Conservation (phyloP, 31 red algal genomes). For the Odonthalia washingtoniensis region DNA sequence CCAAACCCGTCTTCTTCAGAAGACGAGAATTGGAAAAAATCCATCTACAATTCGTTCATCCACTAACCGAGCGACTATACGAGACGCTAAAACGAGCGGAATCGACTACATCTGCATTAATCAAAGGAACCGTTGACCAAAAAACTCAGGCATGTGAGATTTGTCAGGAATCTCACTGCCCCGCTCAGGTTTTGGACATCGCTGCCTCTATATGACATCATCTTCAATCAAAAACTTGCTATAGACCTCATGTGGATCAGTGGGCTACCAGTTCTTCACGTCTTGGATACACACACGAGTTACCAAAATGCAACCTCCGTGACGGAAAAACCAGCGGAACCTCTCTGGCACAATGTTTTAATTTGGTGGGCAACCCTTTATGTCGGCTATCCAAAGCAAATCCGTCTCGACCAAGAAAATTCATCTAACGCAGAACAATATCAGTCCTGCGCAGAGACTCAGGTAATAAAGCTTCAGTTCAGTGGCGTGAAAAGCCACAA, state of each 20-base stretch:
- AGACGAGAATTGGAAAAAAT: no score
- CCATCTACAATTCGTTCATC: no score
- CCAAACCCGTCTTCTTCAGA: no score
- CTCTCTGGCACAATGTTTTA: not conserved
- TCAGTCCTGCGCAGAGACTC: not conserved
- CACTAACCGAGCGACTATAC: no score
- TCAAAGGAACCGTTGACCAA: no score
- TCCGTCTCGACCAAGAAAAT: not conserved
- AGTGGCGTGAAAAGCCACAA: not conserved
- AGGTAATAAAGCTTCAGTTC: not conserved
- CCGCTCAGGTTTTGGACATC: constrained; percentile 1
- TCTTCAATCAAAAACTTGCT: constrained; percentile 42
- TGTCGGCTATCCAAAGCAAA: not conserved
- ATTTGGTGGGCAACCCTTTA: not conserved
- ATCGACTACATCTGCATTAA: no score
- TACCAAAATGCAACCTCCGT: constrained; percentile 13
- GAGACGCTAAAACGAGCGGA: no score
- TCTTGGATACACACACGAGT: constrained; percentile 26
- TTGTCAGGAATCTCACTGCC: not conserved
- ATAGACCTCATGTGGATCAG: constrained; percentile 48
- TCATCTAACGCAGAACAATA: not conserved
- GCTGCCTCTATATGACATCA: not conserved
- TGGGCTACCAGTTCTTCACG: constrained; percentile 4
- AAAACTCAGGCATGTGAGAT: not conserved
- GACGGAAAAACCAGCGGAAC: not conserved